These are phyloP conservation scores for Leishmania aethiopica DNA, from an alignment of 208 protist genomes.

Conservation along the genomic window DNA sequence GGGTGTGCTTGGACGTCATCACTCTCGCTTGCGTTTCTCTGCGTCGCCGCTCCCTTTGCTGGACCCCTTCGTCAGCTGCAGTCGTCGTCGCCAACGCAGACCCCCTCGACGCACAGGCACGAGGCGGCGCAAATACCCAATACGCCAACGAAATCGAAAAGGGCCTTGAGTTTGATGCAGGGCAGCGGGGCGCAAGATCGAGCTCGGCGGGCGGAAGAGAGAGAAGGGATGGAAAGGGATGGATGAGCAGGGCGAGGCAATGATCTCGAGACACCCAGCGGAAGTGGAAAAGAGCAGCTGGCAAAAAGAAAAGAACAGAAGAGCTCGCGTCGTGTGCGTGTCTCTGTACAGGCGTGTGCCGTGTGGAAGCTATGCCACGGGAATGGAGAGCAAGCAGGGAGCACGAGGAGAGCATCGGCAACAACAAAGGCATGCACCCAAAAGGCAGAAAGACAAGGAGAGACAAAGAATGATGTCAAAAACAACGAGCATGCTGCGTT, in stretches of 20 bases:
- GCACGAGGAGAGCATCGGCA: not conserved
- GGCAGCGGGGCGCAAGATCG: not conserved
- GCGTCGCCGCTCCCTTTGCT: not conserved
- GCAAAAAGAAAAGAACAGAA: not conserved
- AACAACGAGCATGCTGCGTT: not conserved
- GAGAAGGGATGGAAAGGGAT: not conserved
- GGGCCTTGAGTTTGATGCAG: not conserved
- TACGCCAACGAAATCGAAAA: not conserved
- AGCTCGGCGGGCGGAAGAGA: not conserved
- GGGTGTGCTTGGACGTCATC: conserved; percentile 20
- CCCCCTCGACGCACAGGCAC: not conserved
- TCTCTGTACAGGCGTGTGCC: not conserved
- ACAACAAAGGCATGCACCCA: not conserved
- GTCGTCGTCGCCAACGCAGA: not conserved
- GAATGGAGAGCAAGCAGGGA: not conserved
- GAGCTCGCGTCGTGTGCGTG: not conserved
- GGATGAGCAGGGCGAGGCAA: not conserved
- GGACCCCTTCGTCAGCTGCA: not conserved
- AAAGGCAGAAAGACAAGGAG: conserved; percentile 4
- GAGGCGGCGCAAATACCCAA: not conserved
- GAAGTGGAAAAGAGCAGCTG: conserved; percentile 4
- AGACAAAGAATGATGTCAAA: conserved; percentile 4
- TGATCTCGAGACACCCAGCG: conserved; percentile 10
- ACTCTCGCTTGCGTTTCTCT: not conserved
- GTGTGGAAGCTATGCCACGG: not conserved